Evolutionary conservation across 2,329 filamentous ascomycete genomes (phyloP), one percentile per base, ranked within the genome.

Genomic region (Xylariaceae sp.): DNA sequence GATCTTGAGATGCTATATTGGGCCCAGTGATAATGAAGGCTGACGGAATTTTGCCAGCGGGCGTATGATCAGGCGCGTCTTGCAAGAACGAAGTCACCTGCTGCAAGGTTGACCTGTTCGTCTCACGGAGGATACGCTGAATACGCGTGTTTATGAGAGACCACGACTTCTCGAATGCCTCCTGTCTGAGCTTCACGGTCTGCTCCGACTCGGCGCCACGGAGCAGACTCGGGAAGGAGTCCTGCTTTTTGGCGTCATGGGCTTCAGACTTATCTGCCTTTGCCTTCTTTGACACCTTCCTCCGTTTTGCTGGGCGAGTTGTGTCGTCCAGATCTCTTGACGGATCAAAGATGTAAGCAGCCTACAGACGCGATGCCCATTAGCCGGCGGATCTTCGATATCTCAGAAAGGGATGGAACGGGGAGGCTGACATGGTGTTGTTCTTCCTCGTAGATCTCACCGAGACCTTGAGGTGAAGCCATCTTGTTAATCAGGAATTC

Each of bases 21-120:
- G 90, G 88, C 0, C 90, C 90, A 7, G 88, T 89, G 60, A 90
- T 82, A 65, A 93, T 85, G 65, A 93, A 87, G 1, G 83, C 88
- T 6, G 87, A 82, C 0, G 88, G 85, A 45, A 90, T 81, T 69
- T 81, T 83, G 52, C 77, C 75, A 47, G 71, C 68, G 62, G 67
- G 61, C n/a, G 65, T 62, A 51, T 67, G 64, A 30, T 58, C 59
- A 34, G 65, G 63, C 3, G 75, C 70, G 45, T 75, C 71, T 18
- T 75, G 72, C 8, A 87, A 74, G 72, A 88, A 88, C 0, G 72
- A 71, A 6, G 79, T 77, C 8, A 88, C 84, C 56, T 85, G 77
- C 35, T 81, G 74, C 17, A 88, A 72, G 1, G 85, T 88, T 37
- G 78, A 80, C 57, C 81, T 77, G 64, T 88, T 88, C 15, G 85